Evolutionary conservation across 208 protist species (phyloP), one percentile per base, ranked within the genome.

Genomic region (Wallacemonas sp.): DNA sequence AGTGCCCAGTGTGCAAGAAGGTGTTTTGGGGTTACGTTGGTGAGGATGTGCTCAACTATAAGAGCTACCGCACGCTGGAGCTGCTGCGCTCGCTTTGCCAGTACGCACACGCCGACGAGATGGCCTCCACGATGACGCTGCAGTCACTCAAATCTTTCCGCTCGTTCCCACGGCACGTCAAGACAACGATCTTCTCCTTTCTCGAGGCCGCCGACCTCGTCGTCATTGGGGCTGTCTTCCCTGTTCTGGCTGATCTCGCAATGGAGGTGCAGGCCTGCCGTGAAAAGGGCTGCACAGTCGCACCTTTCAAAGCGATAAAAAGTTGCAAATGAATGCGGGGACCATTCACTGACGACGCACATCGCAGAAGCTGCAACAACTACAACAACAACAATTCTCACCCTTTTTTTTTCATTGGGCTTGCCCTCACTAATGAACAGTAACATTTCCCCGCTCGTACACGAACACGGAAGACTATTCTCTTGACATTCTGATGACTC

Each of bases 1-100:
- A 86, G 55, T 93, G 83, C 65, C 76, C 83, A 9, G 43, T n/a
- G 38, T 93, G 87, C 60, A 48, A 52, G 19, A 93, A 87, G 55
- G 87, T 93, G 17, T 93, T 89, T 65, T 93, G 87, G 82, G 87
- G 87, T 32, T 83, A 88, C 33, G 79, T 90, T 34, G 76, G 72
- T n/a, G 71, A 75, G 27, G 61, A 70, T n/a, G 82, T 87, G 38
- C 75, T 80, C 57, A 93, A 93, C 68, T 93, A 84, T 71, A 89
- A 89, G 49, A 82, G 72, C 49, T 87, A 87, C 54, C 81, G 87
- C 23, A 90, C 87, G 6, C 61, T 90, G 23, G 71, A 81, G 27
- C 46, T 81, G 39, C 74, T 90, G 30, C 72, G 74, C 19, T 76
- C 80, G 9, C 64, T 90, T 17, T 90, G 81, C 61, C 34, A 66